These are phyloP conservation scores for Euphrasia confusa DNA, from an alignment of 257 asterid species.

Conservation along the genomic window DNA sequence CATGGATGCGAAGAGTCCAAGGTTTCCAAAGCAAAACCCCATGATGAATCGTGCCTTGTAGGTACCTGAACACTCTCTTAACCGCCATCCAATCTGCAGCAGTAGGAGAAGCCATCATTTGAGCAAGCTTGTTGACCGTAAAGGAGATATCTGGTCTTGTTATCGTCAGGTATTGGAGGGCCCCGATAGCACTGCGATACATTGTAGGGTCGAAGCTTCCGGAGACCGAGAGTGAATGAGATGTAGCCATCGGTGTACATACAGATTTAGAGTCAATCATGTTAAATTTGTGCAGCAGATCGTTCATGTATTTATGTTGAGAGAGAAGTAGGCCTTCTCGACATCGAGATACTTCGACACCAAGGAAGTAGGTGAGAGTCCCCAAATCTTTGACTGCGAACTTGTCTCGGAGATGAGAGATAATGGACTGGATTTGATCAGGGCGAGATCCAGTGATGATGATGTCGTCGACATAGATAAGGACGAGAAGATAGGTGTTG, in stretches of 20 bases:
- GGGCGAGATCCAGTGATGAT: neutral
- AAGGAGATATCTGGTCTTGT: neutral
- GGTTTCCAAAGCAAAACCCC: neutral
- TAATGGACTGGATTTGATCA: neutral
- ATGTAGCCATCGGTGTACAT: neutral
- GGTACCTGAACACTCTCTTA: neutral
- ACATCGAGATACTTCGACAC: neutral
- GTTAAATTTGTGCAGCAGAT: neutral
- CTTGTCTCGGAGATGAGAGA: neutral
- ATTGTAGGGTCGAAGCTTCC: neutral
- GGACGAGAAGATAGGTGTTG: neutral
- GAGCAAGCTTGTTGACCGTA: no score
- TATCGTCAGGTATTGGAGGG: neutral
- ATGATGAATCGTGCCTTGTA: neutral
- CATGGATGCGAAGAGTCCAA: neutral
- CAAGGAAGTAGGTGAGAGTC: neutral
- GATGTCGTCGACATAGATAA: neutral
- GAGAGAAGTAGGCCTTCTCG: neutral
- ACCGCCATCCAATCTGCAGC: neutral
- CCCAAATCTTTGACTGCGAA: neutral
- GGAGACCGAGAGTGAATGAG: neutral
- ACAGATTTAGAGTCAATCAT: neutral
- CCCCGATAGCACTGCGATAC: neutral
- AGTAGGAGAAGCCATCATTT: neutral
- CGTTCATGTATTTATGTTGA: neutral